Evolutionary conservation across 192 early-diverging fungal genomes (phyloP).

Genomic region (Dispira simplex): DNA sequence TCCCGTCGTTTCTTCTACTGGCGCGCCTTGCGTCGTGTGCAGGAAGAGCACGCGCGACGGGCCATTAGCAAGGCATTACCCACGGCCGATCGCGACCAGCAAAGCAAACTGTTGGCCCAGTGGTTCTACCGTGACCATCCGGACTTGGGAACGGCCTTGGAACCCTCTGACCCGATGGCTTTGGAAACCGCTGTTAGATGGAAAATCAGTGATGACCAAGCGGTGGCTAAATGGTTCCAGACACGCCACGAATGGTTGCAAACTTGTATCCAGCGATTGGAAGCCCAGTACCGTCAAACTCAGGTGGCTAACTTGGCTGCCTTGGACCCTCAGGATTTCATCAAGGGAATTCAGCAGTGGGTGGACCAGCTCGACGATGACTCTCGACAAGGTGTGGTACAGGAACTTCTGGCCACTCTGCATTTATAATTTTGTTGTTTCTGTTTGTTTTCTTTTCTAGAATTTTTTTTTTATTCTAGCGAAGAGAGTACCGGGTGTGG

Average conservation of each 20-base stretch:
- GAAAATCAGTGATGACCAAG: not conserved
- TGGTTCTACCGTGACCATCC: not conserved
- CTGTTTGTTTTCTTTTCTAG: not conserved
- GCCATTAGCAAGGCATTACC: conserved; percentile 32
- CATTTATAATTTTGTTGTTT: not conserved
- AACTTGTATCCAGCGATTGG: not conserved
- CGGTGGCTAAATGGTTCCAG: conserved; percentile 2
- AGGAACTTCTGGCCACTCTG: not conserved
- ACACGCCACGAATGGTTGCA: not conserved
- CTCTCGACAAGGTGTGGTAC: not conserved
- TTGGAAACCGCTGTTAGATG: not conserved
- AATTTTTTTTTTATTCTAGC: too few species aligned
- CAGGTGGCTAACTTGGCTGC: not conserved
- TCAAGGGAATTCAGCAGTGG: not conserved
- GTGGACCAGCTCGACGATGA: not conserved
- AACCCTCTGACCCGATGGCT: not conserved
- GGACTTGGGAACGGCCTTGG: not conserved
- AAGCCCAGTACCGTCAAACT: not conserved
- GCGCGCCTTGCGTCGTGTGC: conserved; percentile 68
- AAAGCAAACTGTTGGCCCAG: not conserved
- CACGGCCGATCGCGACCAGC: conserved; percentile 12
- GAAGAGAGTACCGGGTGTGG: too few species aligned
- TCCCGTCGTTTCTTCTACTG: conserved; percentile 85
- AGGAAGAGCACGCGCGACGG: conserved; percentile 60
- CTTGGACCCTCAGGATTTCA: not conserved